A percentile compares a stretch with the other conserved stretches of the same genome.
phyloP scores from a whole-genome alignment of 2,329 filamentous ascomycete genomes.

The Ophiostoma pallidulum region DNA sequence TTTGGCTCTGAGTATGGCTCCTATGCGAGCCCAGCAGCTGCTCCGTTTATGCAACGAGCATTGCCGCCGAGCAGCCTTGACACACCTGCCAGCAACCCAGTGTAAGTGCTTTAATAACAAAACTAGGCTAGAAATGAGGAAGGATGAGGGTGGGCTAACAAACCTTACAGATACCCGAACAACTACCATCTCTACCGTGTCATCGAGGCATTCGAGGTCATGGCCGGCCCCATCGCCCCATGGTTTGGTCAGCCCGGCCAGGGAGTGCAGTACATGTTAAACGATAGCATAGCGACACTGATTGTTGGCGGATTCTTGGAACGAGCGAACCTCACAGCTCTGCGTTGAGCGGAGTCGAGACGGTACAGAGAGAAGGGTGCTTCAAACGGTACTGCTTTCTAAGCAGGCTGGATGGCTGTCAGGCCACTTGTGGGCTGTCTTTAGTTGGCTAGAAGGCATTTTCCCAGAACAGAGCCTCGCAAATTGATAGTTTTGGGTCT shows the following conservation, averaged over 20 bases:
- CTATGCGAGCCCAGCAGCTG: conserved; percentile 33
- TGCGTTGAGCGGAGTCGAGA: neutral
- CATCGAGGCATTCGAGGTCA: conserved; percentile 28
- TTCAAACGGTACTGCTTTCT: too few species aligned
- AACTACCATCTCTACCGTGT: conserved; percentile 42
- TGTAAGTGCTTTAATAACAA: conserved; percentile 13
- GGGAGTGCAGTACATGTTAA: conserved; percentile 27
- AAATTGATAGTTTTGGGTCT: too few species aligned
- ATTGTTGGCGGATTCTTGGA: conserved; percentile 26
- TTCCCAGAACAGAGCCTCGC: too few species aligned
- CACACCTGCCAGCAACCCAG: conserved; percentile 22
- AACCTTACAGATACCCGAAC: conserved; percentile 28
- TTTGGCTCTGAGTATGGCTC: conserved; percentile 37
- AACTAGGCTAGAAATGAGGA: too few species aligned
- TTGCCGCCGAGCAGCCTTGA: conserved; percentile 37
- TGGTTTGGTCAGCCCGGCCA: conserved; percentile 43
- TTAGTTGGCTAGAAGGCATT: too few species aligned
- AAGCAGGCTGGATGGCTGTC: too few species aligned
- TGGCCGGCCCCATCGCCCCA: conserved; percentile 35
- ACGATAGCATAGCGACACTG: conserved; percentile 23
- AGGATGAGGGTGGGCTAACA: neutral
- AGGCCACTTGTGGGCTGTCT: too few species aligned
- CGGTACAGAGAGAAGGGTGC: too few species aligned
- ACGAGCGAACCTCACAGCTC: conserved; percentile 19
- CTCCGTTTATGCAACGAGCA: conserved; percentile 37